A percentile compares a stretch with the other conserved stretches of the same genome.
phyloP scores from a whole-genome alignment of 2,329 filamentous ascomycete species.

The Nemania serpens region DNA sequence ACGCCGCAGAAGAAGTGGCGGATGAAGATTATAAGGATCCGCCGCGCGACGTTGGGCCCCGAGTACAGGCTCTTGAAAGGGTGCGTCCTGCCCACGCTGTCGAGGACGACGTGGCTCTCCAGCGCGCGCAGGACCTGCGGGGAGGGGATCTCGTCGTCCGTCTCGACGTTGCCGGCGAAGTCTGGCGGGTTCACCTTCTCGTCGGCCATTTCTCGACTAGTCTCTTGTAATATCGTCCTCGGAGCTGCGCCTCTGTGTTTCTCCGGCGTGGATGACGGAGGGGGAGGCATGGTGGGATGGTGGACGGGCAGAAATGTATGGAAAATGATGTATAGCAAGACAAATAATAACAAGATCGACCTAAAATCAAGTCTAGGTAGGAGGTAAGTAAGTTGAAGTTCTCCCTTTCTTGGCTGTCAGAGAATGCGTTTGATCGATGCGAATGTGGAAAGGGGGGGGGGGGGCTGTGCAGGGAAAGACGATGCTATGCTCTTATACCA shows the following conservation, averaged over 20 bases:
- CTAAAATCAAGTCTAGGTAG: background rate
- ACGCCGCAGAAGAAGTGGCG: slow-evolving; percentile 83
- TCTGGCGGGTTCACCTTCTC: slow-evolving; percentile 44
- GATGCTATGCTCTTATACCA: background rate
- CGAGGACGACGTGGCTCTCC: slow-evolving; percentile 62
- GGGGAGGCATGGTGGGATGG: background rate
- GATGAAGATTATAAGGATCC: slow-evolving; percentile 74
- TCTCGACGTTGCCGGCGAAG: slow-evolving; percentile 61
- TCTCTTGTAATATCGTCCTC: too few relatives aligned
- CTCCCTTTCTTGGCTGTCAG: background rate
- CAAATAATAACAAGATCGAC: too few relatives aligned
- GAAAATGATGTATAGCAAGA: too few relatives aligned
- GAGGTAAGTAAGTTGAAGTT: background rate
- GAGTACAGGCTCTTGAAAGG: slow-evolving; percentile 68
- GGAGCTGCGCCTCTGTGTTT: too few relatives aligned
- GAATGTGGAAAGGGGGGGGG: too few relatives aligned
- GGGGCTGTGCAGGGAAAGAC: background rate
- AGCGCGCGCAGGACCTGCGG: slow-evolving; percentile 54
- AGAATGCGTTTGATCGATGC: slow-evolving; percentile 7
- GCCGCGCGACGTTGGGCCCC: slow-evolving; percentile 56
- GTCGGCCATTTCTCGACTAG: background rate
- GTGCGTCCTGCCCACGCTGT: slow-evolving; percentile 62
- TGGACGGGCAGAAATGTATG: background rate
- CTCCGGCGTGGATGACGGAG: background rate
- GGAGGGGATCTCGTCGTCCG: slow-evolving; percentile 60